Evolutionary conservation across 2,329 filamentous ascomycete genomes (phyloP).

Genomic region (Pseudophaeomoniella oleicola): DNA sequence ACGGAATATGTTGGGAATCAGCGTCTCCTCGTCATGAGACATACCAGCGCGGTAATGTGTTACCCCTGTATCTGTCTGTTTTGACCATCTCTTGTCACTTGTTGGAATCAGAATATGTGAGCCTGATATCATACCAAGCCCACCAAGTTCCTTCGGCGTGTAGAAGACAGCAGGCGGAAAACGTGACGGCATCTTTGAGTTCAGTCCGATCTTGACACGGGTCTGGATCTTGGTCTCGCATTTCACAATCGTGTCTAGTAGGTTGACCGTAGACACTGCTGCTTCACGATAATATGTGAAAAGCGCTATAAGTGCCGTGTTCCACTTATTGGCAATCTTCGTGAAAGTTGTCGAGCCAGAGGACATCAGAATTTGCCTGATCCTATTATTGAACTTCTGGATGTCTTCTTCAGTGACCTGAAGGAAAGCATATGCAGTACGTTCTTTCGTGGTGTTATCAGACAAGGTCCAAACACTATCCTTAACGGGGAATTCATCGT

Average conservation of each 20-base stretch:
- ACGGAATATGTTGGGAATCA: constrained; percentile 97
- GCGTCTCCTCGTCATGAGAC: constrained; percentile 93
- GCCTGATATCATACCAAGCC: constrained; percentile 96
- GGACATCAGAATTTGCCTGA: constrained; percentile 96
- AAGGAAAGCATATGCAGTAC: constrained; percentile 91
- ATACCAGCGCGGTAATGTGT: constrained; percentile 96
- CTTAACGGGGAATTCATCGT: constrained; percentile 93
- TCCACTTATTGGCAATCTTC: constrained; percentile 99
- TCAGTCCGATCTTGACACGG: constrained; percentile 92
- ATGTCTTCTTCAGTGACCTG: constrained; percentile 98
- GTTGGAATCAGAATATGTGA: constrained; percentile 95
- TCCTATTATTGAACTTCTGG: constrained; percentile 97
- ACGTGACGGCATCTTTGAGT: constrained; percentile 98
- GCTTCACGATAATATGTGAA: constrained; percentile 99
- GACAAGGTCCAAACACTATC: constrained; percentile 97
- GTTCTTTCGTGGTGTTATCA: constrained; percentile 91
- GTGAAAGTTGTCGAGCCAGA: constrained; percentile 99
- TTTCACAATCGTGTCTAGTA: constrained; percentile 96
- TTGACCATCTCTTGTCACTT: constrained; percentile 95
- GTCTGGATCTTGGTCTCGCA: constrained; percentile 99
- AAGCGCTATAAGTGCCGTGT: constrained; percentile 87
- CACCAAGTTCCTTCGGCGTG: constrained; percentile 93
- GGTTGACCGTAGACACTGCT: constrained; percentile 82
- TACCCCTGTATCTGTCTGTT: constrained; percentile 93
- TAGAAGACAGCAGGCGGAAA: constrained; percentile 98